These are phyloP conservation scores for Calycina marina DNA, from an alignment of 2,329 filamentous ascomycete species.

Conservation along the genomic window DNA sequence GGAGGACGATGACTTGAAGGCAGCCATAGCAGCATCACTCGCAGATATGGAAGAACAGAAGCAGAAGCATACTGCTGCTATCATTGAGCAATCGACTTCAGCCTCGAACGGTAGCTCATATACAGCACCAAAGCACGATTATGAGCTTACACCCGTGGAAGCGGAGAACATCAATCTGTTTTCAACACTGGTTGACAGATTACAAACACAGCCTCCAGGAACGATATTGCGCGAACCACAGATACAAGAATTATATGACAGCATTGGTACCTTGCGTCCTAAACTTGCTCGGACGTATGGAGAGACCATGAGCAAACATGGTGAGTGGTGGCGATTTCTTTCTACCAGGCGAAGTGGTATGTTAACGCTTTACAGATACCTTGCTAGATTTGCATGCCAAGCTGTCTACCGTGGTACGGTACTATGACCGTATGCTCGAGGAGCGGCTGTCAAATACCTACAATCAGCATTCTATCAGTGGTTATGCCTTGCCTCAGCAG, in stretches of 20 bases:
- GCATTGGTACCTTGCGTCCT: slow-evolving; percentile 81
- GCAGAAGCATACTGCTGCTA: slow-evolving; percentile 66
- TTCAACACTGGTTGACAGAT: slow-evolving; percentile 78
- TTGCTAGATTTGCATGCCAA: slow-evolving; percentile 90
- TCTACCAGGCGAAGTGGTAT: slow-evolving; percentile 21
- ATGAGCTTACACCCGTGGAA: slow-evolving; percentile 84
- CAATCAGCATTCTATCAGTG: slow-evolving; percentile 58
- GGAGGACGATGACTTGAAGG: slow-evolving; percentile 84
- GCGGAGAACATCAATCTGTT: slow-evolving; percentile 97
- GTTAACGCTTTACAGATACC: no score
- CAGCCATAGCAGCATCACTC: slow-evolving; percentile 86
- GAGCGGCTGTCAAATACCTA: slow-evolving; percentile 89
- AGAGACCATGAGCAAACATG: slow-evolving; percentile 99
- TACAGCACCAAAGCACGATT: slow-evolving; percentile 69
- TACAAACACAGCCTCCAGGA: slow-evolving; percentile 89
- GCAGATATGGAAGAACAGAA: slow-evolving; percentile 98
- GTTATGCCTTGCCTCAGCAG: slow-evolving; percentile 41
- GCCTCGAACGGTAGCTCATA: slow-evolving; percentile 36
- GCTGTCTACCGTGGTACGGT: slow-evolving; percentile 86
- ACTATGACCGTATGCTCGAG: slow-evolving; percentile 97
- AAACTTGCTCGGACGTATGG: slow-evolving; percentile 93
- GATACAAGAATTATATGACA: slow-evolving; percentile 95
- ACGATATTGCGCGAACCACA: slow-evolving; percentile 95
- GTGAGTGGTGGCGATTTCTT: slow-evolving; percentile 32
- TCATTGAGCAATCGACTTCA: slow-evolving; percentile 61